phyloP scores from a whole-genome alignment of 345 rosid species.

The Pistacia atlantica region DNA sequence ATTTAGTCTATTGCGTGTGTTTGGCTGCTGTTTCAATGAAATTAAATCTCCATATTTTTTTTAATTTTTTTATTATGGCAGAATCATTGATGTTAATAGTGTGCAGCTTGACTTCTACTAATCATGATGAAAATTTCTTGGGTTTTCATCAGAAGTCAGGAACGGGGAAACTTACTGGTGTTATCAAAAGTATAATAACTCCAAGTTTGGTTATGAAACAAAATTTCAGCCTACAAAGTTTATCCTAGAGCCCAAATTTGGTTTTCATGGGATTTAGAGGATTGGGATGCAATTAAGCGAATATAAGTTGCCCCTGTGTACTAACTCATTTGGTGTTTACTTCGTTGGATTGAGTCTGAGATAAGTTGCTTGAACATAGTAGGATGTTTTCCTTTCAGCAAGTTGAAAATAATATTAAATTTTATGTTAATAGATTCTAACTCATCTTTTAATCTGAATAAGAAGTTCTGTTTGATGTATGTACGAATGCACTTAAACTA shows the following conservation, averaged over 20 bases:
- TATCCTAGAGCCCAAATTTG: slow-evolving; percentile 35
- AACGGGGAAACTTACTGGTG: slow-evolving; percentile 81
- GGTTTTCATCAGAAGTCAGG: slow-evolving; percentile 68
- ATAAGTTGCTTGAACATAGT: background rate
- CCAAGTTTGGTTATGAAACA: slow-evolving; percentile 75
- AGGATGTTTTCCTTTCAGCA: background rate
- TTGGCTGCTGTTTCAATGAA: too few relatives aligned
- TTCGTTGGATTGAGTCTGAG: background rate
- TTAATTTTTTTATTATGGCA: background rate
- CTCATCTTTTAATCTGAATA: background rate
- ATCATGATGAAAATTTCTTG: background rate
- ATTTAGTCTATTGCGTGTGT: too few relatives aligned
- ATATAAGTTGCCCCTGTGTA: slow-evolving; percentile 51
- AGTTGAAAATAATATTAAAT: background rate
- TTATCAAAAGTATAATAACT: slow-evolving; percentile 76
- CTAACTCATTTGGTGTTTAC: background rate
- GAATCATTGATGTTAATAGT: background rate
- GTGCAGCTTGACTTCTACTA: too few relatives aligned
- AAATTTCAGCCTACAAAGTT: slow-evolving; percentile 64
- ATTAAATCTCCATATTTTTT: too few relatives aligned
- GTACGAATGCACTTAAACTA: too few relatives aligned
- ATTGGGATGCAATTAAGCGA: slow-evolving; percentile 33
- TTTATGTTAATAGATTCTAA: background rate
- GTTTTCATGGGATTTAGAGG: background rate
- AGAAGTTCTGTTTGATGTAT: background rate